These are phyloP conservation scores for Barnettozyma pratensis DNA, from an alignment of 805 yeast genomes.

Conservation along the genomic window DNA sequence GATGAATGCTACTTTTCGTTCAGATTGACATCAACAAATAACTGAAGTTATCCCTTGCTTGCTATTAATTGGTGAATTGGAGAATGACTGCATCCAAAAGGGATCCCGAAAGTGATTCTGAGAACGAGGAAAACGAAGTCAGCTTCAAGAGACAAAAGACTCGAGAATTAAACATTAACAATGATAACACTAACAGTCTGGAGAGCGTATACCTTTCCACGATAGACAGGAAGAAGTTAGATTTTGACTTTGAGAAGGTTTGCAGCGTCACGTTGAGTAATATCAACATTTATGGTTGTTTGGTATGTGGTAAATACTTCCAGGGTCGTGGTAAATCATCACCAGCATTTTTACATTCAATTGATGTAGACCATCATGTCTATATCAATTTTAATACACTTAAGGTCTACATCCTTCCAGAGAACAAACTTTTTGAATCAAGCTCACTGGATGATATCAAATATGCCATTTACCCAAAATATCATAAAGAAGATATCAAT, in stretches of 20 bases:
- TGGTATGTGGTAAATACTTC: conserved; percentile 67
- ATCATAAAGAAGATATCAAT: conserved; percentile 29
- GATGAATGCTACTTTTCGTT: too few relatives aligned
- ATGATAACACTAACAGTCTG: background rate
- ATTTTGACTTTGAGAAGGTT: conserved; percentile 65
- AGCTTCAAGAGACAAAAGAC: background rate
- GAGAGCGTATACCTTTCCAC: conserved; percentile 25
- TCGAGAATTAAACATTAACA: background rate
- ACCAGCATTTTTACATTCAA: conserved; percentile 63
- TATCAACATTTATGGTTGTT: conserved; percentile 63
- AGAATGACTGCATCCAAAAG: background rate
- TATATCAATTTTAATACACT: conserved; percentile 49
- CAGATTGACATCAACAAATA: too few relatives aligned
- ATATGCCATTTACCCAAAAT: conserved; percentile 48
- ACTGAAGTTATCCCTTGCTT: too few relatives aligned
- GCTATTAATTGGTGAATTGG: background rate
- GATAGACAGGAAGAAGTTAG: conserved; percentile 32
- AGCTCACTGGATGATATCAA: conserved; percentile 46
- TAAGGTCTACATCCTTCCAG: conserved; percentile 59
- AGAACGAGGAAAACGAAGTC: background rate
- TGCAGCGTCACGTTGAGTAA: conserved; percentile 61
- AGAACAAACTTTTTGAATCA: conserved; percentile 40
- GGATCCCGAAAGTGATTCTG: background rate
- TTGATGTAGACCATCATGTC: conserved; percentile 58
- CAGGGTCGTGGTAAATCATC: conserved; percentile 64